Evolutionary conservation across 2,329 filamentous ascomycete genomes (phyloP).

Genomic region (Hymenoscyphus albidus): DNA sequence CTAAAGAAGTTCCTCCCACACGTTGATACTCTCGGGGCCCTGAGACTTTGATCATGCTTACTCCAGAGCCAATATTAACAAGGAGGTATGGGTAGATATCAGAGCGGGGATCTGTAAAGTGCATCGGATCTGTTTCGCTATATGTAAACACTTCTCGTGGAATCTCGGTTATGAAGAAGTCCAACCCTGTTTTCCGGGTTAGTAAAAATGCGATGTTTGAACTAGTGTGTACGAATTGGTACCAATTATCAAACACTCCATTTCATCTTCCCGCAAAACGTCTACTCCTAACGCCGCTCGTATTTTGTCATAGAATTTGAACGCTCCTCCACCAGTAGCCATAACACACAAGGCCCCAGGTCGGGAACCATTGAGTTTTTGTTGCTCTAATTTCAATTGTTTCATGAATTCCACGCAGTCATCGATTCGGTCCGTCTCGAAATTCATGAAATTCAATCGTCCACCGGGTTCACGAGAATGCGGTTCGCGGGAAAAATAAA

Average conservation of each 20-base stretch:
- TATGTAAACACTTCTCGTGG: conserved; percentile 97
- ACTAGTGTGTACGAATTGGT: background rate
- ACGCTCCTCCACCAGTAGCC: conserved; percentile 93
- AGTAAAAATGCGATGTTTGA: conserved; percentile 1
- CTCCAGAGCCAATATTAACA: conserved; percentile 96
- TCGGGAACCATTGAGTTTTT: conserved; percentile 67
- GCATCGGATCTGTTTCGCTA: conserved; percentile 84
- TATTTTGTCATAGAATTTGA: conserved; percentile 94
- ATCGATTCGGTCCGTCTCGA: conserved; percentile 93
- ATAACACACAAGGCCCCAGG: conserved; percentile 80
- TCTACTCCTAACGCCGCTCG: conserved; percentile 79
- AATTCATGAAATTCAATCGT: conserved; percentile 89
- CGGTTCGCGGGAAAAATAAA: conserved; percentile 92
- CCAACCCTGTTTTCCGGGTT: conserved; percentile 59
- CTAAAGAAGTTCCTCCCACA: conserved; percentile 90
- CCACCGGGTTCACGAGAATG: conserved; percentile 77
- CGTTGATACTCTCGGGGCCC: conserved; percentile 82
- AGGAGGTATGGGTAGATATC: conserved; percentile 95
- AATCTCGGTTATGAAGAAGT: conserved; percentile 99
- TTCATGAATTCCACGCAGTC: conserved; percentile 91
- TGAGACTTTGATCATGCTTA: conserved; percentile 95
- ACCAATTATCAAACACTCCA: conserved; percentile 97
- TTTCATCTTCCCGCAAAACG: conserved; percentile 90
- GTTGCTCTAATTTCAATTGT: conserved; percentile 77
- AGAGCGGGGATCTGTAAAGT: conserved; percentile 72